phyloP scores from a whole-genome alignment of 768 basidiomycete species.

The Exsudoporus frostii region DNA sequence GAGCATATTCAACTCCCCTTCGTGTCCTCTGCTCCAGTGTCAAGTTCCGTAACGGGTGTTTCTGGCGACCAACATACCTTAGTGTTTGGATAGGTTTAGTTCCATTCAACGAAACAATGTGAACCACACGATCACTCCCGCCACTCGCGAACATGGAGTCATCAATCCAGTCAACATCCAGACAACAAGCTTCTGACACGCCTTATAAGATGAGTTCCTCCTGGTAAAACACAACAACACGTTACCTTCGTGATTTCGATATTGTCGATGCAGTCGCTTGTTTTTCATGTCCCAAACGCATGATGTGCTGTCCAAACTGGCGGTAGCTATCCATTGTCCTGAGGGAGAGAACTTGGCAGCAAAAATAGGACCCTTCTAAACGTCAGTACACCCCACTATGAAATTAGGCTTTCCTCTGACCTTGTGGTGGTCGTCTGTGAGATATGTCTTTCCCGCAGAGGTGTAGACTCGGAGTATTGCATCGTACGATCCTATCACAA shows the following conservation, averaged over 20 bases:
- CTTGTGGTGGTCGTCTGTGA: conserved; percentile 61
- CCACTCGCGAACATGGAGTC: conserved; percentile 69
- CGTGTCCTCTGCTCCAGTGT: conserved; percentile 55
- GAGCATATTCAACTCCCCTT: conserved; percentile 75
- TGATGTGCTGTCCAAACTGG: conserved; percentile 72
- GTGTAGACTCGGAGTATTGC: conserved; percentile 65
- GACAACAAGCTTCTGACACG: conserved; percentile 57
- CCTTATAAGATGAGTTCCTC: conserved; percentile 4
- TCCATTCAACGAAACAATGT: conserved; percentile 55
- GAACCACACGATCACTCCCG: conserved; percentile 64
- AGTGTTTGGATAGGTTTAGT: conserved; percentile 58
- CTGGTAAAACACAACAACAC: neutral
- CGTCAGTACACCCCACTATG: conserved; percentile 16
- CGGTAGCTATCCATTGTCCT: conserved; percentile 70
- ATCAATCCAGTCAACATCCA: conserved; percentile 79
- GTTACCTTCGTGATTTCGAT: conserved; percentile 62
- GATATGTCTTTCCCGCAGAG: conserved; percentile 57
- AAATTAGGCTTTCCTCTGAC: conserved; percentile 36
- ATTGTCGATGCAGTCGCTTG: conserved; percentile 60
- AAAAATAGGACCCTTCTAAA: conserved; percentile 72
- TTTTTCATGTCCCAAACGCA: conserved; percentile 76
- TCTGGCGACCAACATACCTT: conserved; percentile 41
- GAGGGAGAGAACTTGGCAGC: conserved; percentile 71
- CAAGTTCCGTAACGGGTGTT: neutral
- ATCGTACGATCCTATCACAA: conserved; percentile 80